phyloP scores from a whole-genome alignment of 495 filamentous ascomycete species.

The Aspergillus panamensis region DNA sequence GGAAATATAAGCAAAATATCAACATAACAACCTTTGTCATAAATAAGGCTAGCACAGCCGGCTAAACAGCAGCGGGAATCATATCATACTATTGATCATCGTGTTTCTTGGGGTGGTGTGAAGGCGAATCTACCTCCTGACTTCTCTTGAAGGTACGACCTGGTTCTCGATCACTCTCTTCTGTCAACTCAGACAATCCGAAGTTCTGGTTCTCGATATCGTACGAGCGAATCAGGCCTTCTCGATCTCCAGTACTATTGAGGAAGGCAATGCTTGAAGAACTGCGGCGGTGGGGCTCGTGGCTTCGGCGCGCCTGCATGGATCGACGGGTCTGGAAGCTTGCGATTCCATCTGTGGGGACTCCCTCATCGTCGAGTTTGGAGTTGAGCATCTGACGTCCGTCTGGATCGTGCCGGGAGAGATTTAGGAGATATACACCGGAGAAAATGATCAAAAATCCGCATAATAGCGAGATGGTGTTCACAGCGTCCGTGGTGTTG shows the following conservation, averaged over 20 bases:
- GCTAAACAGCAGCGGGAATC: constrained; percentile 15
- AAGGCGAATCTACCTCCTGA: constrained; percentile 28
- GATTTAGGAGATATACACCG: constrained; percentile 94
- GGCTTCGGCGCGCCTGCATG: constrained; percentile 83
- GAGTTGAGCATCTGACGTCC: constrained; percentile 64
- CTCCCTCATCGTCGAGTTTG: constrained; percentile 64
- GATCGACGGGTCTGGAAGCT: constrained; percentile 81
- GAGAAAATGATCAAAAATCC: constrained; percentile 97
- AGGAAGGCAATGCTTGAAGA: constrained; percentile 55
- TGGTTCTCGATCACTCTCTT: constrained; percentile 62
- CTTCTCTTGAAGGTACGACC: constrained; percentile 38
- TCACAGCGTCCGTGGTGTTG: constrained; percentile 91
- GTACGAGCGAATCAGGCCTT: constrained; percentile 79
- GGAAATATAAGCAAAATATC: constrained; percentile 18
- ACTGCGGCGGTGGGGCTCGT: constrained; percentile 50
- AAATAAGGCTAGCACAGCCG: constrained; percentile 11
- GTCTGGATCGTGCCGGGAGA: constrained; percentile 85
- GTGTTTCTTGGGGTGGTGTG: constrained; percentile 34
- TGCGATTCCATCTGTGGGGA: constrained; percentile 88
- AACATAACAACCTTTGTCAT: constrained; percentile 26
- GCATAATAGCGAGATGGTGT: constrained; percentile 87
- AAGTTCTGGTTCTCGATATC: constrained; percentile 70
- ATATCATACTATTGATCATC: constrained; percentile 38
- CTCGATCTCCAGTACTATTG: constrained; percentile 57
- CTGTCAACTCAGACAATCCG: constrained; percentile 64